phyloP scores from a whole-genome alignment of 768 basidiomycete genomes.

The Pisolithus sp. region DNA sequence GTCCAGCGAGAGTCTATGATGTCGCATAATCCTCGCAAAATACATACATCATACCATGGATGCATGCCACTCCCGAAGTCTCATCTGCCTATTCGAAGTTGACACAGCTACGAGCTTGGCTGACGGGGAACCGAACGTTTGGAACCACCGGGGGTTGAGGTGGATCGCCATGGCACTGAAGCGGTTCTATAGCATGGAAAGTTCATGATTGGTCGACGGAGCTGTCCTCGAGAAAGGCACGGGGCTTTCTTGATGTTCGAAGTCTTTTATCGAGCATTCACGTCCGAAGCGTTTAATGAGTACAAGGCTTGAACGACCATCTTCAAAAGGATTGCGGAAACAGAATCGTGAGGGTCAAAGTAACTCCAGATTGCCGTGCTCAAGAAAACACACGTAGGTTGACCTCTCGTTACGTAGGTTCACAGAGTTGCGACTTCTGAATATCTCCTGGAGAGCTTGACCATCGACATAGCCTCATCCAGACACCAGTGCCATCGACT shows the following conservation, averaged over 20 bases:
- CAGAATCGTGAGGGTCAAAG: constrained; percentile 59
- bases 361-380: constrained; percentile 44
- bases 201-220: constrained; percentile 46
- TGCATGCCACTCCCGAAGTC: constrained; percentile 58
- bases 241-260: constrained; percentile 53
- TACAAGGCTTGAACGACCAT: constrained; percentile 52
- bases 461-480: constrained; percentile 46
- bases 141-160: constrained; percentile 50
- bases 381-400: constrained; percentile 71
- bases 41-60: constrained; percentile 71
- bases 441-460: constrained; percentile 64
- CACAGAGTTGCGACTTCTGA: constrained; percentile 69
- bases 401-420: constrained; percentile 56
- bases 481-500: constrained; percentile 75
- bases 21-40: constrained; percentile 56
- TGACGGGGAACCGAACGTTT: constrained; percentile 46
- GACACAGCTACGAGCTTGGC: constrained; percentile 62
- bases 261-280: constrained; percentile 29
- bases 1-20: constrained; percentile 43
- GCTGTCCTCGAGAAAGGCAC: constrained; percentile 53
- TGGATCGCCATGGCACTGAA: constrained; percentile 47
- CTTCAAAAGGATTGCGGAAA: constrained; percentile 77
- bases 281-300: constrained; percentile 23
- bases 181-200: constrained; percentile 79
- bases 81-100: constrained; percentile 59